Evolutionary conservation across 2,329 filamentous ascomycete species (phyloP), one percentile per base, ranked within the genome.

Genomic region (Biscogniauxia mediterranea): DNA sequence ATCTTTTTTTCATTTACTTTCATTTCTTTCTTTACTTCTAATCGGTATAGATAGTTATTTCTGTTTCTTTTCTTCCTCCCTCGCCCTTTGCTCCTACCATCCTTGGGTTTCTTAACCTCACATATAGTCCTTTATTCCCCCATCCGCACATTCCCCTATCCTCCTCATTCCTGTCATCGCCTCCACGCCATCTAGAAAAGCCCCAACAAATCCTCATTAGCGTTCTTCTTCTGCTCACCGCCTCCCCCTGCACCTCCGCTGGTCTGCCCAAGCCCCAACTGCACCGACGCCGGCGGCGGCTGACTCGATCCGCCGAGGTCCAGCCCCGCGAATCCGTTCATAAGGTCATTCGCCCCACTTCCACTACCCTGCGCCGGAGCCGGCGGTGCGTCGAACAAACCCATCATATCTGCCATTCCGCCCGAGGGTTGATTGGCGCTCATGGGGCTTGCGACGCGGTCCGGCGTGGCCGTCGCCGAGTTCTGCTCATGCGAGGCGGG

Each of bases 311-410:
- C 86, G 54, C 87, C 85, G 72, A 99, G 80, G 77, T 92, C 88
- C 78, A 99, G 81, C 4, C 87, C 87, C 26, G 88, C 91, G 73
- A 99, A 96, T 0, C 93, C 93, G 72, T 92, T 92, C 81, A 97
- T 89, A 71, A 99, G 79, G 76, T 98, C 93, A 67, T 91, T 91
- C 61, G 73, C 58, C 63, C 69, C 32, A 58, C 74, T 69, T 63
- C 69, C 32, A 58, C 74, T 69, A 32, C 3, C 28, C 28, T 8
- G 28, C 2, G 28, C 28, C 28, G 60, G 76, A 70, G 4, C 78
- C n/a, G 84, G 81, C 17, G 87, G 86, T 2, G 85, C 87, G 55
- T 89, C 89, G 63, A 91, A 91, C 74, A 92, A 80, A 60, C 88
- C 89, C 77, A 87, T 87, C 79, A 88, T 87, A 66, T 87, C 84